phyloP scores from a whole-genome alignment of 1,284 basidiomycete genomes.

The Irpex sp. region DNA sequence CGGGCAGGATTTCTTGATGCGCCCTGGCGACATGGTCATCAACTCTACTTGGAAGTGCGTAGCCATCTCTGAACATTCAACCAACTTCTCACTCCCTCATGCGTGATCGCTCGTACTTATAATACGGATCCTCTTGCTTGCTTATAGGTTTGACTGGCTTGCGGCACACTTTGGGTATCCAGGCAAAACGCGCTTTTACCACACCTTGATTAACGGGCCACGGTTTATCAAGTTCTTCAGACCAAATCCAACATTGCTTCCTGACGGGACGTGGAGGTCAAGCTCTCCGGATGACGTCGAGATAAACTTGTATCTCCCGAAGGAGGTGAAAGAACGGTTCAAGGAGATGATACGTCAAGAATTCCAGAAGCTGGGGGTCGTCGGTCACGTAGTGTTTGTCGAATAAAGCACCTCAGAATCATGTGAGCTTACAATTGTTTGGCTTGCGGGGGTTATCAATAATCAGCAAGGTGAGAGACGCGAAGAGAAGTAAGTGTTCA shows the following conservation, averaged over 20 bases:
- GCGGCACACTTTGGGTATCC: slow-evolving; percentile 19
- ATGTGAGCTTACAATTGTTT: too few relatives aligned
- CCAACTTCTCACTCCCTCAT: neutral
- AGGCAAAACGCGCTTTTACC: slow-evolving; percentile 14
- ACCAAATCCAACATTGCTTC: slow-evolving; percentile 13
- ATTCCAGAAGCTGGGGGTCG: neutral
- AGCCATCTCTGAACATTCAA: neutral
- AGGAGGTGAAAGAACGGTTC: neutral
- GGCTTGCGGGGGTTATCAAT: too few relatives aligned
- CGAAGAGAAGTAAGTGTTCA: too few relatives aligned
- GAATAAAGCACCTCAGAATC: too few relatives aligned
- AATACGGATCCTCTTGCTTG: neutral
- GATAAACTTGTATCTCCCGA: slow-evolving; percentile 10
- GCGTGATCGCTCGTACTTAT: neutral
- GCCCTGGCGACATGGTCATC: slow-evolving; percentile 11
- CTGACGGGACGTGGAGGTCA: slow-evolving; percentile 12
- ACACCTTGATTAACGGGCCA: slow-evolving; percentile 12
- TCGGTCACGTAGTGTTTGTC: neutral
- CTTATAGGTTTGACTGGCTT: slow-evolving; percentile 15
- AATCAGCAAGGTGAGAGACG: too few relatives aligned
- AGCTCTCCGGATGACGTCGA: slow-evolving; percentile 10
- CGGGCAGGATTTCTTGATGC: slow-evolving; percentile 10
- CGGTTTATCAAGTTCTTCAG: slow-evolving; percentile 16
- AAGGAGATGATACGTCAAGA: neutral
- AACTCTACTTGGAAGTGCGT: slow-evolving; percentile 18